phyloP scores from a whole-genome alignment of 805 yeast genomes.

The Candida krabiensis region DNA sequence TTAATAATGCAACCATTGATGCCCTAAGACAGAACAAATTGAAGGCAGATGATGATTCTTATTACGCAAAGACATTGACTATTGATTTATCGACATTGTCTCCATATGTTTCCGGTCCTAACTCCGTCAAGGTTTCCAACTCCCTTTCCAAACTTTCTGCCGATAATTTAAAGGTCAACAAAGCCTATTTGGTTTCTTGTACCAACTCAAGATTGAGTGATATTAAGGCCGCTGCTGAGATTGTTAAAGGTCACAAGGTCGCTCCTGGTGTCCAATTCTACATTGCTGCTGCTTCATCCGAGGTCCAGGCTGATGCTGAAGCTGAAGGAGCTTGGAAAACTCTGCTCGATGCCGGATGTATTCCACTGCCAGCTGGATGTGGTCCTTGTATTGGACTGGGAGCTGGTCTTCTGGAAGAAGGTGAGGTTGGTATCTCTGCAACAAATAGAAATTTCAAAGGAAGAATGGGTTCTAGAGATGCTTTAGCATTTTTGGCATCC shows the following conservation, averaged over 20 bases:
- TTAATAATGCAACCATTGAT: constrained; percentile 61
- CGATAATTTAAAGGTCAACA: constrained; percentile 76
- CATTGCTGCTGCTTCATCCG: constrained; percentile 95
- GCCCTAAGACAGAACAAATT: constrained; percentile 42
- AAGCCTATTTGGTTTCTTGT: constrained; percentile 97
- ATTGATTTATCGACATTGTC: constrained; percentile 79
- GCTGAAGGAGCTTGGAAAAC: constrained; percentile 89
- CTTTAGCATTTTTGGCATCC: constrained; percentile 91
- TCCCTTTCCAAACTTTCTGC: constrained; percentile 72
- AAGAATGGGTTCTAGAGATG: constrained; percentile 97
- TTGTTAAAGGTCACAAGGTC: constrained; percentile 77
- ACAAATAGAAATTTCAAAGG: constrained; percentile 99
- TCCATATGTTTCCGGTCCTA: constrained; percentile 94
- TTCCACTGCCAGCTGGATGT: constrained; percentile 95
- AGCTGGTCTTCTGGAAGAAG: constrained; percentile 87
- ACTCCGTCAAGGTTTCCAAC: constrained; percentile 89
- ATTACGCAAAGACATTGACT: constrained; percentile 82
- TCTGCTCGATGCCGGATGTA: constrained; percentile 89
- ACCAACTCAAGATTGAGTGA: constrained; percentile 94
- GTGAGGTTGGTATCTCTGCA: constrained; percentile 98
- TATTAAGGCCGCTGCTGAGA: constrained; percentile 90
- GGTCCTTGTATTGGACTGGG: constrained; percentile 99
- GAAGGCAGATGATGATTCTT: constrained; percentile 72
- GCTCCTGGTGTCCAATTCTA: constrained; percentile 92
- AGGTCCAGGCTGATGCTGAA: constrained; percentile 92